These are phyloP conservation scores for Naumovozyma dairenensis DNA, from an alignment of 805 yeast species.

Conservation along the genomic window DNA sequence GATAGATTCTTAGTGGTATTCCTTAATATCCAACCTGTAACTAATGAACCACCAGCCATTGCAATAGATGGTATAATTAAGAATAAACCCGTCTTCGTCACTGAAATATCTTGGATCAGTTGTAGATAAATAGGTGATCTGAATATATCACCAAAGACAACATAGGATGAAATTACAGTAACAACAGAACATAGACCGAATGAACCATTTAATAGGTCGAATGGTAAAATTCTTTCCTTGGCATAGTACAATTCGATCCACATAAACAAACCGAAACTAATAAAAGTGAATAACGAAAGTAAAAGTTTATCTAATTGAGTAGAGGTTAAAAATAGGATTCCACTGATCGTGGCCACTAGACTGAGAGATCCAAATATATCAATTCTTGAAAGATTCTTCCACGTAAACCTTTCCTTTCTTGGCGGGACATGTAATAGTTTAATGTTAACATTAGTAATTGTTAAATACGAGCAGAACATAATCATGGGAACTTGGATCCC, in stretches of 20 bases:
- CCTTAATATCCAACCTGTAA: conserved; percentile 40
- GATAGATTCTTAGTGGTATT: conserved; percentile 25
- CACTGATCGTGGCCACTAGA: conserved; percentile 44
- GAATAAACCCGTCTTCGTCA: conserved; percentile 47
- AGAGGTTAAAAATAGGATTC: conserved; percentile 39
- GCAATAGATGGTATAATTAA: conserved; percentile 47
- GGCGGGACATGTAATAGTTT: conserved; percentile 44
- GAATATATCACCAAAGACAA: conserved; percentile 41
- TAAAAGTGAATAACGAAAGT: conserved; percentile 24
- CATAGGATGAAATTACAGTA: conserved; percentile 37
- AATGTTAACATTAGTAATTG: conserved; percentile 30
- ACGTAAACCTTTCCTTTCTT: conserved; percentile 33
- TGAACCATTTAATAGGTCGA: conserved; percentile 41
- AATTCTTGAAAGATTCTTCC: conserved; percentile 44
- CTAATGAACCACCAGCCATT: conserved; percentile 44
- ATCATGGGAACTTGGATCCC: conserved; percentile 40
- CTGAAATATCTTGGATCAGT: conserved; percentile 40
- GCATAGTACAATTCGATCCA: conserved; percentile 30
- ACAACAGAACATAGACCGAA: conserved; percentile 44
- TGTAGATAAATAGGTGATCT: conserved; percentile 51
- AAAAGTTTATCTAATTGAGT: conserved; percentile 36
- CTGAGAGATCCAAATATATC: conserved; percentile 60
- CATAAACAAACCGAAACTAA: conserved; percentile 27
- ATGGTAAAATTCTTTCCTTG: conserved; percentile 51
- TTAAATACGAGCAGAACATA: conserved; percentile 31